Evolutionary conservation across 305 asterid species (phyloP).

Genomic region (Plantago coronopus): DNA sequence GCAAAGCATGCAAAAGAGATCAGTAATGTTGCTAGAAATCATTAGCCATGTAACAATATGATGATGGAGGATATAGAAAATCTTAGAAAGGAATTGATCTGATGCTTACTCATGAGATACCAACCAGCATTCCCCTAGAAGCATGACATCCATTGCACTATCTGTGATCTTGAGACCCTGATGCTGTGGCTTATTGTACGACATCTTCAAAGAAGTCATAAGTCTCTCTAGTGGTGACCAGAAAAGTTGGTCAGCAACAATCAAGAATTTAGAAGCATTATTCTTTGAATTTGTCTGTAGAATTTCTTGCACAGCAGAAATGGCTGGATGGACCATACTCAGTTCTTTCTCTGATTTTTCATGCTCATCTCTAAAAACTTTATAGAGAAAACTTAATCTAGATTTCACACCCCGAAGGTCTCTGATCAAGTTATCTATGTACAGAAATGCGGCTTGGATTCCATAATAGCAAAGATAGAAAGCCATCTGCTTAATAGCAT

Average conservation of each 20-base stretch:
- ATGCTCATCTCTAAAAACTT: slow-evolving; percentile 41
- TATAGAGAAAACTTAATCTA: slow-evolving; percentile 41
- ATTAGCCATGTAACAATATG: slow-evolving; percentile 2
- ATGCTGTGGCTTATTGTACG: slow-evolving; percentile 36
- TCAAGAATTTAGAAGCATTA: slow-evolving; percentile 36
- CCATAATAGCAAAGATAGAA: slow-evolving; percentile 67
- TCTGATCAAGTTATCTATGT: slow-evolving; percentile 38
- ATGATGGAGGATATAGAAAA: slow-evolving; percentile 11
- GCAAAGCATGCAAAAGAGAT: too few relatives aligned
- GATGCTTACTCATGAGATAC: slow-evolving; percentile 56
- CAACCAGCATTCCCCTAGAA: slow-evolving; percentile 46
- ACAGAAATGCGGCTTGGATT: slow-evolving; percentile 45
- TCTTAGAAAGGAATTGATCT: slow-evolving; percentile 15
- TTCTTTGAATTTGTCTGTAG: slow-evolving; percentile 31
- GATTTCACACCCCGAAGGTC: slow-evolving; percentile 40
- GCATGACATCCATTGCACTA: slow-evolving; percentile 25
- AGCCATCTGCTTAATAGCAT: slow-evolving; percentile 64
- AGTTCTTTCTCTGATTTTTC: slow-evolving; percentile 44
- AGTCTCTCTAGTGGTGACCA: slow-evolving; percentile 57
- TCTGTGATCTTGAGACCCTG: slow-evolving; percentile 26
- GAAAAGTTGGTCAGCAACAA: slow-evolving; percentile 53
- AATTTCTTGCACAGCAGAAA: slow-evolving; percentile 44
- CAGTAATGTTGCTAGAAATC: not conserved
- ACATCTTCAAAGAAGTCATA: slow-evolving; percentile 43
- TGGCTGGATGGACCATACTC: slow-evolving; percentile 46